Conservation (phyloP, 1,284 basidiomycete species). For the Naganishia sp. region DNA sequence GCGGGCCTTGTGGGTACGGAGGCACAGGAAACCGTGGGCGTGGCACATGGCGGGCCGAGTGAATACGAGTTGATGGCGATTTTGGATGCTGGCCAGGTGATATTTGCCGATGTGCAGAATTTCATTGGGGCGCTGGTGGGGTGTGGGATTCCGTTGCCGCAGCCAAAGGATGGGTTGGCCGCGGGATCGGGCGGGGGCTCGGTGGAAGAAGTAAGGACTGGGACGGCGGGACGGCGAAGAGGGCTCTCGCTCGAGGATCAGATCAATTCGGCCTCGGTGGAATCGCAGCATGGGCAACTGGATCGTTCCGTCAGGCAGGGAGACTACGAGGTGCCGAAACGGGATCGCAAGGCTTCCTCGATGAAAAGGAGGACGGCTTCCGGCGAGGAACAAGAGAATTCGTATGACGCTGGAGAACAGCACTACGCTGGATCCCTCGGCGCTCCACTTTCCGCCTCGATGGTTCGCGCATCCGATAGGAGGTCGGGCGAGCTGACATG, state of each 20-base stretch:
- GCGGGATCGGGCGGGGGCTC: conserved; percentile 6
- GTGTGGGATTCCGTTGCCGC: conserved; percentile 74
- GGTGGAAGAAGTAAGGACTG: background rate
- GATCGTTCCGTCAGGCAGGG: conserved; percentile 34
- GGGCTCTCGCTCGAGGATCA: conserved; percentile 3
- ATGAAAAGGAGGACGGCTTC: conserved; percentile 56
- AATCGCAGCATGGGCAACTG: background rate
- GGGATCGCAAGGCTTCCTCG: conserved; percentile 35
- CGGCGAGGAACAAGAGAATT: conserved; percentile 59
- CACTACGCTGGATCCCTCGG: background rate
- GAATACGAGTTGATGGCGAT: conserved; percentile 51
- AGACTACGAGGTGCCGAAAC: conserved; percentile 41
- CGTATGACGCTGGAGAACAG: background rate
- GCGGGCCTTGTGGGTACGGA: conserved; percentile 19
- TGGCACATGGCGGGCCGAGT: conserved; percentile 33
- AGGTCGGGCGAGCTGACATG: conserved; percentile 10
- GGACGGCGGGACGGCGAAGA: background rate
- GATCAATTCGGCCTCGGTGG: conserved; percentile 16
- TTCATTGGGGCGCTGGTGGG: conserved; percentile 69
- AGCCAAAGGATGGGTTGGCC: conserved; percentile 39
- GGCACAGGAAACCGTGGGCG: conserved; percentile 36
- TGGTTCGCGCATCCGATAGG: background rate
- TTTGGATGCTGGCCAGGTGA: conserved; percentile 46
- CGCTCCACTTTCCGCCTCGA: conserved; percentile 6
- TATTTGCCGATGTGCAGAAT: conserved; percentile 53